Base-by-base conservation (phyloP, 169 alveolate genomes). In the Eimeria acervulina region DNA sequence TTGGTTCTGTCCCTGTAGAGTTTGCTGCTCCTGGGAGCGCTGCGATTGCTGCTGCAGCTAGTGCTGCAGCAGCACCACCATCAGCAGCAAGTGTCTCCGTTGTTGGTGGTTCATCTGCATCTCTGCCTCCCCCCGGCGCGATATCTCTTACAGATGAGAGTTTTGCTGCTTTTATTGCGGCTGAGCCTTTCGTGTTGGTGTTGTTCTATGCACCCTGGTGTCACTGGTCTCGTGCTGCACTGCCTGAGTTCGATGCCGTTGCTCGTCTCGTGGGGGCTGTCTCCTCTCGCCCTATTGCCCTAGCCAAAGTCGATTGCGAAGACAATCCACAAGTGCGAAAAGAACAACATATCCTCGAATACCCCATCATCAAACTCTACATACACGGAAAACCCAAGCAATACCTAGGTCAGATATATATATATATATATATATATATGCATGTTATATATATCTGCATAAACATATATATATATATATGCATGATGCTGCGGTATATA, bases 341-440 rank as follows among this genome's bases (percentile, higher is more conserved):
- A 70, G 83, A 95, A 21, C 97, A 95, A 55, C 97, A 97, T n/a
- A 95, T 97, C 42, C 87, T 81, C 26, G 98, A 96, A n/a, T 98
- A 96, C 76, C 98, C 98, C 10, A 96, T 98, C 2, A 28, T 97
- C 47, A 97, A 96, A 93, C 96, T 97, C 94, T 98, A 97, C 76
- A 42, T 59, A 10, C 93, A 96, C 47, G 97, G 97, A 13, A 89
- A 61, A n/a, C 90, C 97, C 31, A 47, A 59, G 70, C 97, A 96
- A 33, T 97, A 97, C 76, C 95, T 84, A 4, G 98, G 98, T 91
- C 15, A 17, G 94, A 10, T 26, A 4, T 2, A 28, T 5, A 10
- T 26, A 21, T 17, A n/a, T n/a, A n/a, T n/a, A n/a, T n/a, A n/a
- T n/a, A n/a, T n/a, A n/a, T n/a, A n/a, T n/a, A n/a, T n/a, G n/a